These are phyloP conservation scores for Amborella trichopoda DNA, from an alignment of 164 flowering plant species.

Conservation along the genomic window DNA sequence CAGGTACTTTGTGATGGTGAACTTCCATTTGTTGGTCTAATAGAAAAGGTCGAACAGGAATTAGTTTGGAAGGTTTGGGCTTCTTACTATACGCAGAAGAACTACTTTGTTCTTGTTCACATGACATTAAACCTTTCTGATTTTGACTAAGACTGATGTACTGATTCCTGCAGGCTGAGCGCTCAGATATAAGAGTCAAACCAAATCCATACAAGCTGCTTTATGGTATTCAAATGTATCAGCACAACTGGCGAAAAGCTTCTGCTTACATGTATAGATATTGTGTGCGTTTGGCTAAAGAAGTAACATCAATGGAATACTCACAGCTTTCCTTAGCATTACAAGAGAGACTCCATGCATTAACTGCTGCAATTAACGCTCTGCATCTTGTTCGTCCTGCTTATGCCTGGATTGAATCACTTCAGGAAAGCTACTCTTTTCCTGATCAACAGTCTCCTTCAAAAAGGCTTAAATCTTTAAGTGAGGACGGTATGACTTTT, in stretches of 20 bases:
- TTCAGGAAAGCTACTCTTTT: constrained; percentile 21
- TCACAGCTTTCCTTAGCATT: constrained; percentile 31
- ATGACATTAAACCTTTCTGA: too few species aligned
- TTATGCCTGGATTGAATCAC: constrained; percentile 78
- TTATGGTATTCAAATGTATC: constrained; percentile 83
- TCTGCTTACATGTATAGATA: constrained; percentile 69
- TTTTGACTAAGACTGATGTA: not conserved
- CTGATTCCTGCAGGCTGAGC: constrained; percentile 52
- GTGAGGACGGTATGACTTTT: not conserved
- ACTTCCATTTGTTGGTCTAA: constrained; percentile 77
- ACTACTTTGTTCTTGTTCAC: too few species aligned
- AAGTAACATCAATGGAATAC: constrained; percentile 30
- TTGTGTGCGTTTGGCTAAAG: constrained; percentile 53
- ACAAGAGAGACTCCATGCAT: constrained; percentile 68
- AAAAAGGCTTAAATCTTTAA: constrained; percentile 37
- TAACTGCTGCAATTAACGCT: constrained; percentile 86
- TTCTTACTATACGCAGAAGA: constrained; percentile 4
- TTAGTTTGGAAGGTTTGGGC: constrained; percentile 74
- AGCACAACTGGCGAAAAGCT: constrained; percentile 85
- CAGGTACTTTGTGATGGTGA: constrained; percentile 82
- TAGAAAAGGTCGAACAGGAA: constrained; percentile 77
- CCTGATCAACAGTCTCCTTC: constrained; percentile 36
- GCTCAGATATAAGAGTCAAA: constrained; percentile 58
- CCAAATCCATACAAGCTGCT: constrained; percentile 73
- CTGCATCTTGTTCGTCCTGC: constrained; percentile 74